phyloP scores from a whole-genome alignment of 1,284 basidiomycete species.

The Ustilago sp. region DNA sequence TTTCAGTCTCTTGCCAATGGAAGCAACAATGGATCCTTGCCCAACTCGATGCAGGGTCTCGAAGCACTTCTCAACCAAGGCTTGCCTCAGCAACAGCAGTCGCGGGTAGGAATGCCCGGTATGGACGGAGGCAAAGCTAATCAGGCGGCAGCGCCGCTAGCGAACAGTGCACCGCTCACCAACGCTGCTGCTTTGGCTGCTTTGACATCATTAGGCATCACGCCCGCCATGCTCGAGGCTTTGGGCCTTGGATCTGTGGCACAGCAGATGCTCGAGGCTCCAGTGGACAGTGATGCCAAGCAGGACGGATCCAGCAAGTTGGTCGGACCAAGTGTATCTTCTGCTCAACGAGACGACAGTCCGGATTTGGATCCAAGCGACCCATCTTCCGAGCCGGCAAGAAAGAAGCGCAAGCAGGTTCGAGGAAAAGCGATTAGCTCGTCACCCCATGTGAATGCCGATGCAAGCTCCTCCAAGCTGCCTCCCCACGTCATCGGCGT shows the following conservation, averaged over 20 bases:
- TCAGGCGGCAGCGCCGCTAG: conserved; percentile 18
- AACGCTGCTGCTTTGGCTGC: conserved; percentile 43
- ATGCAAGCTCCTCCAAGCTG: conserved; percentile 14
- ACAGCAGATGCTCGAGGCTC: conserved; percentile 44
- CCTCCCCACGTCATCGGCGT: conserved; percentile 4
- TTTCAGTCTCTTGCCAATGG: conserved; percentile 41
- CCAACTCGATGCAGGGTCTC: conserved; percentile 25
- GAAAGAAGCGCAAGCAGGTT: conserved; percentile 48
- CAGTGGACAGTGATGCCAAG: conserved; percentile 14
- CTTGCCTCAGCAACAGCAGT: conserved; percentile 17
- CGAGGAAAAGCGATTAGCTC: conserved; percentile 15
- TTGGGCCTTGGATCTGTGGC: conserved; percentile 40
- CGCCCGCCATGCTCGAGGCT: conserved; percentile 45
- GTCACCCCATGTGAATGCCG: conserved; percentile 13
- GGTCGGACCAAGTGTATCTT: conserved; percentile 7
- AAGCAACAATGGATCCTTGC: conserved; percentile 13
- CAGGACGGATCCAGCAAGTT: conserved; percentile 11
- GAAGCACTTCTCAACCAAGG: conserved; percentile 32
- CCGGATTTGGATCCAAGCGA: conserved; percentile 22
- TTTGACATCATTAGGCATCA: conserved; percentile 41
- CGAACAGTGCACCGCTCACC: conserved; percentile 26
- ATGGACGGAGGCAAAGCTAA: conserved; percentile 15
- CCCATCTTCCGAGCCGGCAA: conserved; percentile 25
- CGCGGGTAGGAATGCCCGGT: conserved; percentile 18
- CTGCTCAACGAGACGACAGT: conserved; percentile 20